Evolutionary conservation across 805 yeast genomes (phyloP).

Genomic region (Candida saitoana): DNA sequence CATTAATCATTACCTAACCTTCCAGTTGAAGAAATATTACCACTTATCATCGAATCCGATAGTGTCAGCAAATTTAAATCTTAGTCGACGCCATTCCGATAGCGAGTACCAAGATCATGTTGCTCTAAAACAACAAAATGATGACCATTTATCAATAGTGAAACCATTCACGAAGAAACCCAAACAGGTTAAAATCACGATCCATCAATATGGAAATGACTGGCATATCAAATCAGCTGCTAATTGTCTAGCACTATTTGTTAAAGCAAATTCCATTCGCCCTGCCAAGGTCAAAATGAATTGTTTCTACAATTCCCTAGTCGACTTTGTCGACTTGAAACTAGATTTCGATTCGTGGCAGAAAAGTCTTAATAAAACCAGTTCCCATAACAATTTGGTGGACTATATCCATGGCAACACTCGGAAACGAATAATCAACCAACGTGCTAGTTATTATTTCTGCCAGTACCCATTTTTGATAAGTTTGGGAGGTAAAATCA

Average conservation of each 20-base stretch:
- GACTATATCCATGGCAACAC: slow-evolving; percentile 47
- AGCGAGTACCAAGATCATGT: slow-evolving; percentile 21
- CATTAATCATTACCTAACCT: slow-evolving; percentile 72
- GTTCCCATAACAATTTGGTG: slow-evolving; percentile 22
- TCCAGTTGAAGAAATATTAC: slow-evolving; percentile 58
- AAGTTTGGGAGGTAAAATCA: slow-evolving; percentile 77
- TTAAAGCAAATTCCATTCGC: slow-evolving; percentile 47
- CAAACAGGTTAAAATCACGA: slow-evolving; percentile 33
- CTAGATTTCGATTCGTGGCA: slow-evolving; percentile 88
- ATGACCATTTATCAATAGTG: slow-evolving; percentile 8
- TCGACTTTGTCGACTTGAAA: slow-evolving; percentile 72
- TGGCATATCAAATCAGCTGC: slow-evolving; percentile 79
- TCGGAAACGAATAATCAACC: slow-evolving; percentile 16
- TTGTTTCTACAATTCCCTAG: slow-evolving; percentile 71
- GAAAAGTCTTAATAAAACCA: slow-evolving; percentile 25
- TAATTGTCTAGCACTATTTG: slow-evolving; percentile 50
- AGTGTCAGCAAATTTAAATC: slow-evolving; percentile 8
- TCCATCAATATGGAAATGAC: slow-evolving; percentile 66
- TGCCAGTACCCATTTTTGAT: slow-evolving; percentile 83
- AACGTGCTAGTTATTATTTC: slow-evolving; percentile 46
- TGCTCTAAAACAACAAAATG: slow-evolving; percentile 16
- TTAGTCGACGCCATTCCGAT: slow-evolving; percentile 7
- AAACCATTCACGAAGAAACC: slow-evolving; percentile 10
- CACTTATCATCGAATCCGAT: slow-evolving; percentile 32
- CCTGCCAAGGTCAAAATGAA: slow-evolving; percentile 27